Evolutionary conservation across 345 rosid species (phyloP), one percentile per base, ranked within the genome.

Genomic region (Eutrema heterophyllum): DNA sequence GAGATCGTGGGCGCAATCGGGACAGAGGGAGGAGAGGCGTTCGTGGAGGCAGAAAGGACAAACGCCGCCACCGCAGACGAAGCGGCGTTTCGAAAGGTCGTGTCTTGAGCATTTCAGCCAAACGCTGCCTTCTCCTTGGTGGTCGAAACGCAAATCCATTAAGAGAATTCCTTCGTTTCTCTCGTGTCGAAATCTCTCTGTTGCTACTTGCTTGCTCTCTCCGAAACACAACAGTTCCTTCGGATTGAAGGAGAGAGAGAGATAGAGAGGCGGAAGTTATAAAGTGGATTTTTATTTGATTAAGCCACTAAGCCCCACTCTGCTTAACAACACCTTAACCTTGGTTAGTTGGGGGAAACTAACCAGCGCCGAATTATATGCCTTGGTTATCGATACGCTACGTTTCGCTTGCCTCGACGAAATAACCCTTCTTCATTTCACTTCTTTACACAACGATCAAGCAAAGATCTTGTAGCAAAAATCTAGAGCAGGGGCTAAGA

Each of bases 31-130:
- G 30, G 85, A 67, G 70, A 94, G 95, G 2, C 89, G 86, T 15
- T 91, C 96, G 32, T 83, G 84, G 80, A 94, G 97, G 78, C 98
- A 94, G 24, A 80, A 77, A 50, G 96, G 93, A 73, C 96, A 94
- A 69, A 91, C 84, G 43, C 98, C 98, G 4, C 55, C 74, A 5
- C 86, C 55, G 46, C 40, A 51, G 40, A 43, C 21, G 12, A 41
- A 87, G 70, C 87, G 88, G 13, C 86, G 82, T 64, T 75, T 81
- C 8, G 87, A 81, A 3, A 94, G 88, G 76, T 89, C 49, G 62
- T 75, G 98, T 67, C 62, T 81, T 18, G 70, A 80, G 61, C 98
- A 94, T 75, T 83, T 66, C 35, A 66, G 87, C 97, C 96, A 93
- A 21, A 81, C 79, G 46, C 87, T 74, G 39, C 68, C 82, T 5